Evolutionary conservation across 345 rosid species (phyloP).

Genomic region (Mallotus nudiflorus): DNA sequence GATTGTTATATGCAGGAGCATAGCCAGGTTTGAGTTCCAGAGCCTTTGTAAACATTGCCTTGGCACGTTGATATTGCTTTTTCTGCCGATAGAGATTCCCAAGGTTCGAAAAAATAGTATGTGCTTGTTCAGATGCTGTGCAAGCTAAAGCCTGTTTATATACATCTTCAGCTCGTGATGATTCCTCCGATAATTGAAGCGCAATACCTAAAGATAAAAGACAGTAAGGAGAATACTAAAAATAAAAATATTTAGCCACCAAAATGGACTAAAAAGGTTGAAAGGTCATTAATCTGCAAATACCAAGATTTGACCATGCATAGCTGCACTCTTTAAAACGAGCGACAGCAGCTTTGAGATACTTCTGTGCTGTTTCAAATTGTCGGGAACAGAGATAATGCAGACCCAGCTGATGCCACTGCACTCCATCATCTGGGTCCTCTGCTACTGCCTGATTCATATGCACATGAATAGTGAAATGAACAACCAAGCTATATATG

Average conservation of each 20-base stretch:
- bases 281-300: not conserved
- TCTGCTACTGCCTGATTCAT: constrained; percentile 63
- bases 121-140: constrained; percentile 61
- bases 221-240: not conserved
- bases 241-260: not conserved
- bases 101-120: constrained; percentile 74
- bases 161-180: constrained; percentile 61
- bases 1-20: constrained; percentile 94
- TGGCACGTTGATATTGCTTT: constrained; percentile 75
- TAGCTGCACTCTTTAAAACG: constrained; percentile 64
- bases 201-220: constrained; percentile 57
- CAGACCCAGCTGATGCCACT: constrained; percentile 97
- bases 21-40: constrained; percentile 85
- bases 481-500: not conserved
- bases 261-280: not conserved
- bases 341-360: constrained; percentile 77
- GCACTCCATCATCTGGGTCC: constrained; percentile 85
- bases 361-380: constrained; percentile 77
- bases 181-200: constrained; percentile 70
- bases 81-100: constrained; percentile 88
- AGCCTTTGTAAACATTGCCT: constrained; percentile 83
- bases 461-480: not conserved
- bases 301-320: constrained; percentile 94
- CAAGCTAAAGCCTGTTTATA: constrained; percentile 66
- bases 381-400: constrained; percentile 74